Conservation (phyloP, 805 yeast genomes). For the Candida sanyiensis region DNA sequence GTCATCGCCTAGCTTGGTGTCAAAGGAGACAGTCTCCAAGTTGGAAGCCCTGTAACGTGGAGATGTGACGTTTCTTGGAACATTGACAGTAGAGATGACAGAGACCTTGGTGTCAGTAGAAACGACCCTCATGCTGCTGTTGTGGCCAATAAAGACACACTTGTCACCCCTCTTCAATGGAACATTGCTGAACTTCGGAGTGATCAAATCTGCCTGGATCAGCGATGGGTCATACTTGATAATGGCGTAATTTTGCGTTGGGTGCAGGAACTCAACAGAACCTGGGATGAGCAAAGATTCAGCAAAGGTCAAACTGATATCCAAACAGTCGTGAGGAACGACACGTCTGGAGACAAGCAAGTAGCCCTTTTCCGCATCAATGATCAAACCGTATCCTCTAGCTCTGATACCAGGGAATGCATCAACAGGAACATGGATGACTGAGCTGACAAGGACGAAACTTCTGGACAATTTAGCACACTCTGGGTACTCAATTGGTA, state of each 20-base stretch:
- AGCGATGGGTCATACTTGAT: constrained; percentile 74
- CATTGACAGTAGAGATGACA: constrained; percentile 66
- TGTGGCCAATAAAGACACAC: constrained; percentile 75
- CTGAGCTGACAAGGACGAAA: constrained; percentile 64
- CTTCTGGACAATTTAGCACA: constrained; percentile 57
- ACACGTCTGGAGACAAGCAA: constrained; percentile 71
- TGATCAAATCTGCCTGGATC: constrained; percentile 61
- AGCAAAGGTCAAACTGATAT: constrained; percentile 73
- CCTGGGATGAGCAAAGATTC: constrained; percentile 81
- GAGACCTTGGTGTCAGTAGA: constrained; percentile 72
- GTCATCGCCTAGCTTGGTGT: constrained; percentile 63
- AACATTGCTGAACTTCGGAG: constrained; percentile 54
- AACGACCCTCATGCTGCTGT: constrained; percentile 60
- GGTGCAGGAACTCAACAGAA: constrained; percentile 76
- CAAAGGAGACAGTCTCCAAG: constrained; percentile 69
- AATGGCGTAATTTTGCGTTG: constrained; percentile 80
- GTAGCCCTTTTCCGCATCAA: constrained; percentile 76
- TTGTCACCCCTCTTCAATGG: constrained; percentile 72
- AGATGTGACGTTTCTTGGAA: constrained; percentile 59
- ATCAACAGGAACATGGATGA: constrained; percentile 68
- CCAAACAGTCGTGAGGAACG: constrained; percentile 75
- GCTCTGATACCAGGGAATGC: constrained; percentile 60
- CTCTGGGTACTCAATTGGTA: constrained; percentile 50
- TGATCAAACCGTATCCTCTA: constrained; percentile 69
- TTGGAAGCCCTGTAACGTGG: constrained; percentile 87